Evolutionary conservation across 176 grass and related monocot species (phyloP), one percentile per base, ranked within the genome.

Genomic region (Tillandsia leiboldiana): DNA sequence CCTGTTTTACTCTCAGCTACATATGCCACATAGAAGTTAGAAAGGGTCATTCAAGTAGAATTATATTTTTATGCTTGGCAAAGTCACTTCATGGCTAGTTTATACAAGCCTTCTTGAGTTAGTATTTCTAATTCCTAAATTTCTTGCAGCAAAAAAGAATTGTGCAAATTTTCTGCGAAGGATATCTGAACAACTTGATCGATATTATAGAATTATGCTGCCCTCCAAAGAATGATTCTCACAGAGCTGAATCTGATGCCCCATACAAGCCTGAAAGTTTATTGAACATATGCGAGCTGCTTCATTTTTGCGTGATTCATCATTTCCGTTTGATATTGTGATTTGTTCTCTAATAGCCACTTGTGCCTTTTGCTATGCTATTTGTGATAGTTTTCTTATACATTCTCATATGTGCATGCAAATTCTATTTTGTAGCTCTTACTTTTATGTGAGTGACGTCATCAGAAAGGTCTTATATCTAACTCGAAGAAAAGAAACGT

Each of bases 381-480:
- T 18, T 58, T n/a, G 14, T 14, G 18, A 58, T 58, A 18, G 18
- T 58, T 58, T 58, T 56, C 15, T 12, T 56, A 3, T 58, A n/a
- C 9, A n/a, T 58, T n/a, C 54, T 17, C 8, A 17, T 20, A 20
- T 58, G 70, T 82, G 22, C 0, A 3, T 52, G 9, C 20, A 58
- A 58, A 14, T 75, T 69, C 62, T 12, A 61, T 71, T 67, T 64
- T 80, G 76, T 71, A 96, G 93, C 68, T n/a, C 64, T 65, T 71
- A 78, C 61, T 85, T 92, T 77, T 64, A 83, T 74, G 15, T 26
- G 64, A 87, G 77, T 81, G 81, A 92, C 77, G 72, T 71, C n/a
- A 77, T 92, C 61, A 74, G 90, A 75, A 96, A 92, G 79, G 72
- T 96, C 59, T 77, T 96, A 74, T 78, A 62, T 65, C 78, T 96